These are phyloP conservation scores for Aspergillus incahuasiensis DNA, from an alignment of 495 filamentous ascomycete genomes.

Conservation along the genomic window DNA sequence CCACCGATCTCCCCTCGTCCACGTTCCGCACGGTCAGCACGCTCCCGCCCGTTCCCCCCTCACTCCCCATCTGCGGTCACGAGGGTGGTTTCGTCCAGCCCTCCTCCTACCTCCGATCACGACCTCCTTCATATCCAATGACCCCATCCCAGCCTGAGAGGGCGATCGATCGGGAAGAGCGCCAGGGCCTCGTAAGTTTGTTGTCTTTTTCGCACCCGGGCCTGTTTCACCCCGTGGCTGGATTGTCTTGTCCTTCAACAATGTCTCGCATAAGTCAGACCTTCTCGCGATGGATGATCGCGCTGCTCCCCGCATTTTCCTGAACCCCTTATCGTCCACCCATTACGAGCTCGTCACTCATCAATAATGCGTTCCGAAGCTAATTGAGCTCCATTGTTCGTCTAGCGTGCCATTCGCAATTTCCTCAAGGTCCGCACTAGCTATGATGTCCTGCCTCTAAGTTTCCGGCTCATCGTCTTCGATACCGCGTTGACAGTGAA, in stretches of 20 bases:
- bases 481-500: slow-evolving; percentile 93
- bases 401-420: slow-evolving; percentile 81
- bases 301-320: neutral
- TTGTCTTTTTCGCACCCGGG: slow-evolving; percentile 9
- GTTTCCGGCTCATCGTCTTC: slow-evolving; percentile 92
- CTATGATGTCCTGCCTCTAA: slow-evolving; percentile 98
- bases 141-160: slow-evolving; percentile 57
- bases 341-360: neutral
- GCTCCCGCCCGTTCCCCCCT: slow-evolving; percentile 2
- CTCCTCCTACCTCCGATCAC: slow-evolving; percentile 76
- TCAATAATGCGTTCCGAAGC: slow-evolving; percentile 17
- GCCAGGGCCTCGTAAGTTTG: slow-evolving; percentile 79
- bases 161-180: slow-evolving; percentile 84
- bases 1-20: neutral
- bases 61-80: slow-evolving; percentile 32
- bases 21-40: slow-evolving; percentile 6
- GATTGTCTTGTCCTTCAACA: slow-evolving; percentile 5
- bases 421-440: slow-evolving; percentile 96
- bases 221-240: slow-evolving; percentile 3
- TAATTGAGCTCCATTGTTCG: slow-evolving; percentile 25
- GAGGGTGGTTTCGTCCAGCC: slow-evolving; percentile 66
- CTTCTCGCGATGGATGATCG: neutral
- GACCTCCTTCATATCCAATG: slow-evolving; percentile 48
- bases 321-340: neutral
- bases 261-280: slow-evolving; percentile 1